Conservation (phyloP, 768 basidiomycete species). For the Lactarius vividus region DNA sequence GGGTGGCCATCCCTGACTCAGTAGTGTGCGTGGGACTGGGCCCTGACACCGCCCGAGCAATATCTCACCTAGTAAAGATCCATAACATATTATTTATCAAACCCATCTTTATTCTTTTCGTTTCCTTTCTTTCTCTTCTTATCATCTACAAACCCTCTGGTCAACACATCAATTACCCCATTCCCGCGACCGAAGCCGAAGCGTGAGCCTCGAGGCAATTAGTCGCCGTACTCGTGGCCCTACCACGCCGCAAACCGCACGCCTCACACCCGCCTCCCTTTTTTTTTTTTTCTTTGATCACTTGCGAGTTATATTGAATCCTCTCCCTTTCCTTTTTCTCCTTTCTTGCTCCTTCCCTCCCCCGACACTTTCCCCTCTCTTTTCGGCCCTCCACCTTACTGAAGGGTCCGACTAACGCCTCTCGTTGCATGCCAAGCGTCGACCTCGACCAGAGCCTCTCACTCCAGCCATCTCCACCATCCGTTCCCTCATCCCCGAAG, state of each 20-base stretch:
- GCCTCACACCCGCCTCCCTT: slow-evolving; percentile 31
- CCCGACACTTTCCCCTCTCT: slow-evolving; percentile 29
- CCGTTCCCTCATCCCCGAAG: slow-evolving; percentile 29
- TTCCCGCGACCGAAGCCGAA: slow-evolving; percentile 28
- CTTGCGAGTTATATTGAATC: slow-evolving; percentile 22
- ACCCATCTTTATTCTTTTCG: background rate
- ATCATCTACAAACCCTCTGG: background rate
- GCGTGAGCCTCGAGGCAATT: slow-evolving; percentile 26
- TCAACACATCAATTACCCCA: slow-evolving; percentile 14
- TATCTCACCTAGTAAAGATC: background rate
- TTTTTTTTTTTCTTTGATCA: slow-evolving; percentile 30
- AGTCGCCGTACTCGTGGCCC: slow-evolving; percentile 36
- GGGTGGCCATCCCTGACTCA: too few relatives aligned
- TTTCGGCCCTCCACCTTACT: slow-evolving; percentile 30
- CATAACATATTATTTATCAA: background rate
- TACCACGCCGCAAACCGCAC: slow-evolving; percentile 36
- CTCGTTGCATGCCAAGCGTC: slow-evolving; percentile 45
- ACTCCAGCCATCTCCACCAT: slow-evolving; percentile 34
- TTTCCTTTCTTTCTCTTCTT: background rate
- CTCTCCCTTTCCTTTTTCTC: slow-evolving; percentile 28
- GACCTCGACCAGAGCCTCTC: slow-evolving; percentile 35
- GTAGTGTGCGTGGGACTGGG: background rate
- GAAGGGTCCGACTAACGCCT: slow-evolving; percentile 31
- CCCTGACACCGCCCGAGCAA: slow-evolving; percentile 7
- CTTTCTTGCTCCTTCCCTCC: slow-evolving; percentile 32